A percentile compares a stretch with the other conserved stretches of the same genome.
Evolutionary conservation across 2,329 filamentous ascomycete genomes (phyloP).

Genomic region (Karstenula rhodostoma): DNA sequence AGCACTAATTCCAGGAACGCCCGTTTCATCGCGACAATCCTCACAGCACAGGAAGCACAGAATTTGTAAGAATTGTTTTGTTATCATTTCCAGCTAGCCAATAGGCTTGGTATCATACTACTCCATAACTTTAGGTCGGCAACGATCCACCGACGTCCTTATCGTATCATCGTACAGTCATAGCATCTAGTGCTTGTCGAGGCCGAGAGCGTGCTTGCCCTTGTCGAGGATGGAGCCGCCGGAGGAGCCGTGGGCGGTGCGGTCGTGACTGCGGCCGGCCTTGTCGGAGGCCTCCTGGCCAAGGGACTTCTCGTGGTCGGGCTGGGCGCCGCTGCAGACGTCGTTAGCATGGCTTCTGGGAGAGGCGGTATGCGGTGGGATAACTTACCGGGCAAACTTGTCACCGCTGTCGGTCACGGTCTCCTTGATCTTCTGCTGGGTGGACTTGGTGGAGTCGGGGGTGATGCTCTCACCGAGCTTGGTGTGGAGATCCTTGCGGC

Average conservation of each 20-base stretch:
- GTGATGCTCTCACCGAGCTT: conserved; percentile 65
- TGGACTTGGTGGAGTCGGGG: conserved; percentile 69
- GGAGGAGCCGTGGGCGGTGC: conserved; percentile 47
- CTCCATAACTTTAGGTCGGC: conserved; percentile 7
- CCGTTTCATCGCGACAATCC: neutral
- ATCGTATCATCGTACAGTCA: conserved; percentile 12
- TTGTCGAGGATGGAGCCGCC: conserved; percentile 54
- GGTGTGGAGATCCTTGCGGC: conserved; percentile 67
- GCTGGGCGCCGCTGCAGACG: conserved; percentile 52
- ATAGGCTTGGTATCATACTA: conserved; percentile 31
- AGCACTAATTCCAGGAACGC: too few species aligned
- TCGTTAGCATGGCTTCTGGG: conserved; percentile 25
- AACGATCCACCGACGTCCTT: neutral
- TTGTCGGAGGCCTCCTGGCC: conserved; percentile 58
- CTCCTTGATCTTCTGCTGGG: conserved; percentile 66
- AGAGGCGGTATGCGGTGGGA: neutral
- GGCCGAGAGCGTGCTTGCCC: conserved; percentile 58
- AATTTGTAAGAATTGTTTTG: neutral
- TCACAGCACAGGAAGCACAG: neutral
- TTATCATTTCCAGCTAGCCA: conserved; percentile 21
- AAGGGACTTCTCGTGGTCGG: conserved; percentile 64
- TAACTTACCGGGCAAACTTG: conserved; percentile 60
- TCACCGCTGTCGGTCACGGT: conserved; percentile 63
- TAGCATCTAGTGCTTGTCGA: conserved; percentile 50
- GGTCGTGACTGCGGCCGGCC: conserved; percentile 49